phyloP scores from a whole-genome alignment of 371 early-diverging fungal genomes.

The Mortierella sp. region DNA sequence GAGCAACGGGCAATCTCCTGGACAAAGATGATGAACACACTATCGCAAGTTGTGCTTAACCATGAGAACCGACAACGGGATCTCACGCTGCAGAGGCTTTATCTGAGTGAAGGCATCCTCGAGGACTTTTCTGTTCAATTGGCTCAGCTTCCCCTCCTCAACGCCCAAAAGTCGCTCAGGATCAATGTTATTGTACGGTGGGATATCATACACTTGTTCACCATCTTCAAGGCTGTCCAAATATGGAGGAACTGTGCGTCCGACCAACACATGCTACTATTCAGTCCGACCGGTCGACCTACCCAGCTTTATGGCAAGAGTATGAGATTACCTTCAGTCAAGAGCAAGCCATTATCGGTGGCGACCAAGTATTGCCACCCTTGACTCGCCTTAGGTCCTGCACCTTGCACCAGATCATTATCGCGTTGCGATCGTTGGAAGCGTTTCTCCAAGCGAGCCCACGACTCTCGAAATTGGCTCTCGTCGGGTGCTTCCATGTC shows the following conservation, averaged over 20 bases:
- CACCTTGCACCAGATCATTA: background rate
- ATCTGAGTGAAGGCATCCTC: background rate
- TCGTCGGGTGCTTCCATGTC: background rate
- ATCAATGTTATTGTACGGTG: background rate
- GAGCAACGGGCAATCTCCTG: background rate
- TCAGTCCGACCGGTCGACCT: background rate
- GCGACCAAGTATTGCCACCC: background rate
- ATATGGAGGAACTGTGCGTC: slow-evolving; percentile 1
- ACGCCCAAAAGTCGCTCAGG: too few species aligned
- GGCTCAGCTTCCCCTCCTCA: background rate
- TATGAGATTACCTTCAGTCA: background rate
- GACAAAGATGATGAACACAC: background rate
- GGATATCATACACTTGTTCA: background rate
- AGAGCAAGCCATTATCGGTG: background rate
- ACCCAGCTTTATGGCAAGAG: background rate
- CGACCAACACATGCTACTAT: background rate
- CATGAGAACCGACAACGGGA: too few species aligned
- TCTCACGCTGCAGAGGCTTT: too few species aligned
- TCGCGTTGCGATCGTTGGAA: background rate
- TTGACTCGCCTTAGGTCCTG: background rate
- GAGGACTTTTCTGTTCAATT: background rate
- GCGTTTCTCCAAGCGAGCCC: background rate
- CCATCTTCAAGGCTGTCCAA: slow-evolving; percentile 1
- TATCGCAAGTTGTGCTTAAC: too few species aligned
- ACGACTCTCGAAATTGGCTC: background rate